A percentile compares a stretch with the other conserved stretches of the same genome.
Conservation (phyloP, 1,284 basidiomycete genomes). For the Puccinia triticina region DNA sequence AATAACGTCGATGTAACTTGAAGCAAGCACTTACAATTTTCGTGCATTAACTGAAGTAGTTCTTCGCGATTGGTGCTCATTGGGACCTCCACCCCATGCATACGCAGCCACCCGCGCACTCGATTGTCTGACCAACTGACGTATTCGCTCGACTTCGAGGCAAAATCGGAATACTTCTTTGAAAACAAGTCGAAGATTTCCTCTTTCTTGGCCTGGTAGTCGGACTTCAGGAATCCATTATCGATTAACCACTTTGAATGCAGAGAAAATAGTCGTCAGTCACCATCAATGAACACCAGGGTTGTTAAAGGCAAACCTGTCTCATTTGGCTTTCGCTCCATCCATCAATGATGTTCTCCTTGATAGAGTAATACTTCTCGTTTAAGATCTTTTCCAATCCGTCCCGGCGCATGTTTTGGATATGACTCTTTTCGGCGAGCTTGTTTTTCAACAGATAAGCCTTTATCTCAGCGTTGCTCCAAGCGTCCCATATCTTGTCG, state of each 20-base stretch:
- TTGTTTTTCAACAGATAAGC: conserved; percentile 57
- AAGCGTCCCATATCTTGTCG: conserved; percentile 56
- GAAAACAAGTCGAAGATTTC: conserved; percentile 55
- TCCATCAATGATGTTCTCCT: conserved; percentile 70
- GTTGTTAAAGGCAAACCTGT: conserved; percentile 1
- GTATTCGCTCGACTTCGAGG: conserved; percentile 55
- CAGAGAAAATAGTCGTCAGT: conserved; percentile 61
- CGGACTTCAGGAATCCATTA: conserved; percentile 72
- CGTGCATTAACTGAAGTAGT: conserved; percentile 69
- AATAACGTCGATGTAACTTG: neutral
- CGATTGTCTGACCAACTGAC: conserved; percentile 58
- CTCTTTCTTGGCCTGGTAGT: conserved; percentile 65
- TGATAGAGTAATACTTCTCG: conserved; percentile 73
- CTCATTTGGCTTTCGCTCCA: conserved; percentile 70
- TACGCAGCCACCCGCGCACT: conserved; percentile 57
- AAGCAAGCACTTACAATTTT: conserved; percentile 64
- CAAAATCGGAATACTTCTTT: conserved; percentile 56
- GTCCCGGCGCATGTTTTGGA: conserved; percentile 65
- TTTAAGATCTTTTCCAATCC: conserved; percentile 75
- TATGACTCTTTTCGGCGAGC: conserved; percentile 52
- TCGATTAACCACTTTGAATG: conserved; percentile 70
- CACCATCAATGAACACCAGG: conserved; percentile 60
- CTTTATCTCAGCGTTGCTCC: conserved; percentile 70
- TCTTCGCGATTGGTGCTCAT: conserved; percentile 67
- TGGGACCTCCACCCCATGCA: conserved; percentile 54